phyloP scores from a whole-genome alignment of 192 early-diverging fungal genomes.

The Backusella westeae region DNA sequence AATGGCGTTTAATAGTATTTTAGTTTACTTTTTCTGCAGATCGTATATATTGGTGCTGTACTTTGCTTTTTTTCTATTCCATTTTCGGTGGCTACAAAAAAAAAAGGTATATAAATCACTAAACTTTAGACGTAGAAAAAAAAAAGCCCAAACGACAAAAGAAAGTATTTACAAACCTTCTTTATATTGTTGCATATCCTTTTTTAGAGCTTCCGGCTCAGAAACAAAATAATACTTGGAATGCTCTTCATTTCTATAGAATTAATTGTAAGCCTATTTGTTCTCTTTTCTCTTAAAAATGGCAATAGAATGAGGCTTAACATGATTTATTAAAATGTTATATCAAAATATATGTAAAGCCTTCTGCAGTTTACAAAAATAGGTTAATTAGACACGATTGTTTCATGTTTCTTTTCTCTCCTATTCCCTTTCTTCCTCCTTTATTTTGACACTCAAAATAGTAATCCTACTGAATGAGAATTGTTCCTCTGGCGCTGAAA shows the following conservation, averaged over 20 bases:
- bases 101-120: not conserved
- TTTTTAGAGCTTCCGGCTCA: not conserved
- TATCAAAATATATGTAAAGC: not conserved
- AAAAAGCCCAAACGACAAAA: not conserved
- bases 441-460: not conserved
- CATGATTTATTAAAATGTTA: not conserved
- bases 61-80: not conserved
- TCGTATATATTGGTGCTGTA: not conserved
- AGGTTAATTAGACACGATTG: not conserved
- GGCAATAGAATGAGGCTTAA: not conserved
- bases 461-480: not conserved
- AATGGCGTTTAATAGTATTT: not conserved
- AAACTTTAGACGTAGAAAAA: not conserved
- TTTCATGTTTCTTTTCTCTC: not conserved
- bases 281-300: not conserved
- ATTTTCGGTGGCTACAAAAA: not conserved
- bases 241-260: not conserved
- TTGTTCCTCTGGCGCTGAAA: not conserved
- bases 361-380: slow-evolving; percentile 1
- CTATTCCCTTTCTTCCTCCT: not conserved
- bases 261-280: not conserved
- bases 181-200: slow-evolving; percentile 2
- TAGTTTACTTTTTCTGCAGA: not conserved
- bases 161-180: not conserved
- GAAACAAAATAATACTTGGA: not conserved